Percentiles rank a stretch among this genome's conserved stretches.
phyloP scores from a whole-genome alignment of 345 rosid species.

The Sisymbrium altissimum region DNA sequence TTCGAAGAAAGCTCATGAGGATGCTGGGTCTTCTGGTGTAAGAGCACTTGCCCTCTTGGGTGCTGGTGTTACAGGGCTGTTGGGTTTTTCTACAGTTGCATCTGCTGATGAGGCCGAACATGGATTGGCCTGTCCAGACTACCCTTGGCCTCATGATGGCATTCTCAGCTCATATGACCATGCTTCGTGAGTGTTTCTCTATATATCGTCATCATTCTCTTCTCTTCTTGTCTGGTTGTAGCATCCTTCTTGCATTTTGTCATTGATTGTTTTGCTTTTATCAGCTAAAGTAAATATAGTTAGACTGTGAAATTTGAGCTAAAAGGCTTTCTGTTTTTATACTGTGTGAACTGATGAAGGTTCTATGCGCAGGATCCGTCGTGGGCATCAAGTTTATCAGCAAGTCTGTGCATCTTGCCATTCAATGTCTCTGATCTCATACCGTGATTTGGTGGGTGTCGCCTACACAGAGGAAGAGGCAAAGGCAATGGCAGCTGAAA shows the following conservation, averaged over 20 bases:
- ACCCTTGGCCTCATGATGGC: slow-evolving; percentile 99
- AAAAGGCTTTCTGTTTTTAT: background rate
- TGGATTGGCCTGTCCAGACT: slow-evolving; percentile 73
- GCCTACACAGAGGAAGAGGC: slow-evolving; percentile 98
- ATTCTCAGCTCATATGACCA: slow-evolving; percentile 98
- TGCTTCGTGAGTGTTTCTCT: slow-evolving; percentile 74
- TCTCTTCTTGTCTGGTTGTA: background rate
- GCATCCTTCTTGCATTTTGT: too few species aligned
- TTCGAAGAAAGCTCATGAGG: slow-evolving; percentile 66
- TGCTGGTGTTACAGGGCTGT: slow-evolving; percentile 84
- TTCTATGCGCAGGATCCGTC: slow-evolving; percentile 73
- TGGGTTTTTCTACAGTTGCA: slow-evolving; percentile 71
- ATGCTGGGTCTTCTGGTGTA: slow-evolving; percentile 51
- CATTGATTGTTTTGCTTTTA: too few species aligned
- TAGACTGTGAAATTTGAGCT: background rate
- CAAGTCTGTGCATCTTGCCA: slow-evolving; percentile 99
- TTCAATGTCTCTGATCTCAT: slow-evolving; percentile 93
- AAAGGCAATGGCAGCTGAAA: slow-evolving; percentile 99
- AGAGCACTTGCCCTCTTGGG: slow-evolving; percentile 74
- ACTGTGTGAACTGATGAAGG: background rate
- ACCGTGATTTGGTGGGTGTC: slow-evolving; percentile 93
- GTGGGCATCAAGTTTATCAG: slow-evolving; percentile 97
- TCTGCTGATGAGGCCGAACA: slow-evolving; percentile 99
- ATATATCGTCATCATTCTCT: background rate
- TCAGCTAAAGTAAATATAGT: too few species aligned